Base-by-base conservation (phyloP, 345 rosid species). In the Salix dunnii region DNA sequence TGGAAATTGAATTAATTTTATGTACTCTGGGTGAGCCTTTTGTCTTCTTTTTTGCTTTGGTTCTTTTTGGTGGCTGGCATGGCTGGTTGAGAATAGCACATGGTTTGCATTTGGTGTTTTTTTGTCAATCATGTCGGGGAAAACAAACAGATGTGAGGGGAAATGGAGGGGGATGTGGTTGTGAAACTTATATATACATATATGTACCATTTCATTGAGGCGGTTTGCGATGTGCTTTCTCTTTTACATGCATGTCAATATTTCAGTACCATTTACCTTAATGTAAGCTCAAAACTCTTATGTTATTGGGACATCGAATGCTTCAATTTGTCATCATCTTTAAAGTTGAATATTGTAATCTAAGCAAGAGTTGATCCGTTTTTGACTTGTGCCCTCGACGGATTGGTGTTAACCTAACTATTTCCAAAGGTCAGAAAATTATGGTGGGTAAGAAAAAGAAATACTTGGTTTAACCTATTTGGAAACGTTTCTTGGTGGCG, bases 1-100 rank as follows among this genome's bases (percentile, higher is more conserved):
- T 76, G 72, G 60, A 49, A 66, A 33, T 73, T 85, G 60, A 74
- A 68, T 79, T 77, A 63, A 42, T 79, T 78, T 70, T 75, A 21
- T 60, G 16, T 33, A 68, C 69, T 62, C 33, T 55, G 70, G 55
- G 75, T 70, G 67, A 76, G 75, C 27, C 3, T 78, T 60, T 63
- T 27, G 27, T 49, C 21, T 73, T 72, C n/a, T 17, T 23, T 77
- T 49, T 21, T 51, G 65, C 48, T 27, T 73, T 27, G 53, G 73
- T 60, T 65, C 38, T 51, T 51, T 66, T 28, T 61, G 65, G 70
- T 64, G 53, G 68, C 74, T 58, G 73, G 68, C 61, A 62, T 71
- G 46, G 63, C 71, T 72, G 78, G 70, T 67, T 53, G 69, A 53
- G 72, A 73, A 31, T 28, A 55, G 36, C 46, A 30, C 18, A 60